phyloP scores from a whole-genome alignment of 75 land plant genomes.

The Cunninghamia lanceolata region DNA sequence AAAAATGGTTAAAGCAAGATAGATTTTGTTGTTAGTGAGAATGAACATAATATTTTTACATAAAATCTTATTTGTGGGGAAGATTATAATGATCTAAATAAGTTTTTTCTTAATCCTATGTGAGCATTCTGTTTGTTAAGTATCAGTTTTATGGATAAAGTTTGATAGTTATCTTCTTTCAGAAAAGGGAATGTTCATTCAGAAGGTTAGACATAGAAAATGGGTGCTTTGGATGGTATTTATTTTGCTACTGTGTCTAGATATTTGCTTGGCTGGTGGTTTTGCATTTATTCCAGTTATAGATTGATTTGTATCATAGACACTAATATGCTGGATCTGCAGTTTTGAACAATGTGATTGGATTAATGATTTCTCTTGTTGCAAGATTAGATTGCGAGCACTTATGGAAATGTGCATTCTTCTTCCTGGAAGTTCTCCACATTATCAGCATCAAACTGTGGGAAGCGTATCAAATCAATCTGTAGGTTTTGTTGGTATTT shows the following conservation, averaged over 20 bases:
- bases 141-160: background rate
- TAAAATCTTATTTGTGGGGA: background rate
- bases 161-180: background rate
- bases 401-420: slow-evolving; percentile 94
- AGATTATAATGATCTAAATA: background rate
- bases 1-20: background rate
- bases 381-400: slow-evolving; percentile 59
- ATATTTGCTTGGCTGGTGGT: background rate
- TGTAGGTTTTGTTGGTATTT: background rate
- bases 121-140: background rate
- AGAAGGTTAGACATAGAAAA: background rate
- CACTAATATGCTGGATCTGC: background rate
- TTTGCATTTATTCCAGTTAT: background rate
- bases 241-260: background rate
- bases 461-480: slow-evolving; percentile 18
- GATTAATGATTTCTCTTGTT: slow-evolving; percentile 10
- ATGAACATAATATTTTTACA: background rate
- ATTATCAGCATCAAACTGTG: slow-evolving; percentile 16
- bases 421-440: slow-evolving; percentile 64
- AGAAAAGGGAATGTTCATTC: background rate
- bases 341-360: background rate
- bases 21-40: background rate
- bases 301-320: background rate
- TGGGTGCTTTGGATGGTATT: background rate
- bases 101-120: background rate